A percentile compares a stretch with the other conserved stretches of the same genome.
Evolutionary conservation across 257 asterid genomes (phyloP).

Genomic region (Przewalskia tangutica): DNA sequence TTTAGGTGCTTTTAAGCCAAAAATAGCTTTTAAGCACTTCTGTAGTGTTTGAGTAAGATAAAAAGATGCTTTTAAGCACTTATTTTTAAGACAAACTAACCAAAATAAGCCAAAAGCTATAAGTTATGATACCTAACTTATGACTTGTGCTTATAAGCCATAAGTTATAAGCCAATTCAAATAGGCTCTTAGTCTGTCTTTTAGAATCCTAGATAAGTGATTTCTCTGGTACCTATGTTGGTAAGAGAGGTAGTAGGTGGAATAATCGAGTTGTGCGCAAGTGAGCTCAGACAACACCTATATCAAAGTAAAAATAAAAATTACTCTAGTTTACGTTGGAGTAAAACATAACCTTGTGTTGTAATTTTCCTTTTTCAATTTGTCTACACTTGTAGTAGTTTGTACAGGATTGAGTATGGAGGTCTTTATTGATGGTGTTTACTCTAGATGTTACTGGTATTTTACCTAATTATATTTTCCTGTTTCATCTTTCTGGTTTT

Average conservation of each 20-base stretch:
- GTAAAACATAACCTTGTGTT: background rate
- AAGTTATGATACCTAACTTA: no score
- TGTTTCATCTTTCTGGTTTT: background rate
- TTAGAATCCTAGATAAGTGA: background rate
- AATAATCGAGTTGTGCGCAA: background rate
- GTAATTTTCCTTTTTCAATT: background rate
- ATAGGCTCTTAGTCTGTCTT: no score
- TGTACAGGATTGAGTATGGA: background rate
- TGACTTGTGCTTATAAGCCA: no score
- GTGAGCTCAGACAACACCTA: background rate
- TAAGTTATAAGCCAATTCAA: no score
- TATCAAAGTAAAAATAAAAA: background rate
- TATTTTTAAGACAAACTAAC: no score
- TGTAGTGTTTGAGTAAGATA: no score
- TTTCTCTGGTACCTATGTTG: background rate
- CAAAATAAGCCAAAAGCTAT: no score
- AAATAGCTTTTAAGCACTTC: no score
- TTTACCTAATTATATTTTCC: background rate
- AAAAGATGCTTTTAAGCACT: no score
- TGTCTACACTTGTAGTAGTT: background rate
- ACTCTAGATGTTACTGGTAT: background rate
- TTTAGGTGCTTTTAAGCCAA: no score
- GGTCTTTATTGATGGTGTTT: background rate
- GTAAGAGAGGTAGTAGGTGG: background rate
- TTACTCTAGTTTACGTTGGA: background rate